These are phyloP conservation scores for Metarhizium humberi DNA, from an alignment of 2,329 filamentous ascomycete genomes.

Conservation along the genomic window DNA sequence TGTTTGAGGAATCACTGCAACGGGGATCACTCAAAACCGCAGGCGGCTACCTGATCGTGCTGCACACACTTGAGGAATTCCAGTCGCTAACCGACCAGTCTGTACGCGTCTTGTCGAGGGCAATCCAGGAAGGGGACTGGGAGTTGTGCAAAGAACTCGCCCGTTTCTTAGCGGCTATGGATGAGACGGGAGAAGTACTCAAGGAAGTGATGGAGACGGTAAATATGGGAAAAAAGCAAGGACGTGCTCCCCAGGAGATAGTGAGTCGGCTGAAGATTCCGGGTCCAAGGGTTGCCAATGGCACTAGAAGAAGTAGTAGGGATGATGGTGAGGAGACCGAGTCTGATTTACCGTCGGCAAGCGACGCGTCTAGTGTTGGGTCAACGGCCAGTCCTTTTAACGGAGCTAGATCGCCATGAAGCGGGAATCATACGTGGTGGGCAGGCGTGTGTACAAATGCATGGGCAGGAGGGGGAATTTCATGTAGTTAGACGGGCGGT, in stretches of 20 bases:
- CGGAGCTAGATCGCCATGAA: conserved; percentile 3
- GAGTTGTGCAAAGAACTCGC: conserved; percentile 92
- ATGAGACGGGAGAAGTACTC: conserved; percentile 75
- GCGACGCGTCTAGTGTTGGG: conserved; percentile 27
- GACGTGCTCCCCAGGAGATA: conserved; percentile 14
- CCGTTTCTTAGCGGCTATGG: conserved; percentile 87
- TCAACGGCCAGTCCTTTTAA: conserved; percentile 21
- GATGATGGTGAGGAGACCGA: conserved; percentile 22
- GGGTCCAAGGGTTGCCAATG: conserved; percentile 18
- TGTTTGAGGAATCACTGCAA: conserved; percentile 87
- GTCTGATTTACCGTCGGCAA: conserved; percentile 26
- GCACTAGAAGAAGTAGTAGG: conserved; percentile 18
- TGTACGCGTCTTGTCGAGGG: conserved; percentile 69
- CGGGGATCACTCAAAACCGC: conserved; percentile 87
- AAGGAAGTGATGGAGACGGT: conserved; percentile 60
- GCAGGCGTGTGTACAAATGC: background rate
- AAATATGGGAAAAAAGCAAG: conserved; percentile 28
- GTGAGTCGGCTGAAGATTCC: conserved; percentile 24
- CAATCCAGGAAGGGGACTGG: conserved; percentile 83
- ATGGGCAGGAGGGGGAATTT: background rate
- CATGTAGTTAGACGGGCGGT: background rate
- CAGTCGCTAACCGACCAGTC: conserved; percentile 65
- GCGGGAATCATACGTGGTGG: background rate
- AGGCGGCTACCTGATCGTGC: conserved; percentile 87
- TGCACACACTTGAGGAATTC: conserved; percentile 73